Base-by-base conservation (phyloP, 1,284 basidiomycete species). In the Phenoliferia sp. region DNA sequence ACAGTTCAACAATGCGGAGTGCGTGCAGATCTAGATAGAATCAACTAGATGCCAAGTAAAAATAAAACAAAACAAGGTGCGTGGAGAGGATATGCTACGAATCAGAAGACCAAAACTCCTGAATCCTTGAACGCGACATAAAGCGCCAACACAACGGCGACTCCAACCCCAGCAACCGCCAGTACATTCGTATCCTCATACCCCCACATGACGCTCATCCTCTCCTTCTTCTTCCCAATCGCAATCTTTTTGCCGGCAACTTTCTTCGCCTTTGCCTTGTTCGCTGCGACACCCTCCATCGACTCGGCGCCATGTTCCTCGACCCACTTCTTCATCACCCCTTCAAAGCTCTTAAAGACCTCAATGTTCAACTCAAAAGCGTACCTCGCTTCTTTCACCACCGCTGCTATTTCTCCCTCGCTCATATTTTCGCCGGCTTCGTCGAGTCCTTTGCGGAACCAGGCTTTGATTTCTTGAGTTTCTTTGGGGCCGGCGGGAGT, bases 311-410 rank as follows among this genome's bases (percentile, higher is more conserved):
- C n/a, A 12, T 55, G n/a, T 31, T 55, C 54, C 54, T 55, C 15
- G 28, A 29, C 54, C 26, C 22, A 31, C 54, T 22, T 28, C n/a
- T n/a, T 26, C n/a, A 55, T 28, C n/a, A 31, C 54, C n/a, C 28
- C 54, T 31, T 55, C 54, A 29, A 55, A 55, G 54, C 54, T 55
- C 54, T 16, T 29, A 55, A 58, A 58, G 50, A 64, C 63, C 17
- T 52, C 58, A 19, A 65, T 61, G 29, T 65, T 65, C 7, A 55
- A 31, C 59, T 56, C 36, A 39, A 61, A 65, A 12, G 64, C 64
- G 9, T 55, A 32, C 33, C 29, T 35, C 17, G 64, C 64, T 39
- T 65, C 64, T 4, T 56, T 29, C 2, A 65, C 19, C 10, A 65
- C 59, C 9, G 19, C 31, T 6, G 22, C 17, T 33, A 58, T n/a